phyloP scores from a whole-genome alignment of 768 basidiomycete species.

The Leucocoprinus leucothites region DNA sequence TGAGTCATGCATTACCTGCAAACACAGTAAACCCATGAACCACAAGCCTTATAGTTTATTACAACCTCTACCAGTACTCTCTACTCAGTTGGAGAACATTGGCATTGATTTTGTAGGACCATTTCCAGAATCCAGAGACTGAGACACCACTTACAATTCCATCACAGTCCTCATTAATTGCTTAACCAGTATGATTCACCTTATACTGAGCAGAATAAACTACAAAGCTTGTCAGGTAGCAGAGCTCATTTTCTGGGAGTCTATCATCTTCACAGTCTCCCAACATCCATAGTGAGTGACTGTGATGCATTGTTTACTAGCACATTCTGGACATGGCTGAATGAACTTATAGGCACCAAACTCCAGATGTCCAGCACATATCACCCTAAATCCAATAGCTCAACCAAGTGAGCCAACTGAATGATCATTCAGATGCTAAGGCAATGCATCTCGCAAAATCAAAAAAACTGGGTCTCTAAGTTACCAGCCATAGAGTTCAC shows the following conservation, averaged over 20 bases:
- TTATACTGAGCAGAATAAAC: conserved; percentile 13
- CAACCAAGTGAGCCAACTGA: conserved; percentile 28
- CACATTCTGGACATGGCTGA: conserved; percentile 26
- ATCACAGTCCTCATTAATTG: conserved; percentile 19
- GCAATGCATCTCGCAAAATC: conserved; percentile 2
- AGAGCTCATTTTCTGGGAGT: conserved; percentile 13
- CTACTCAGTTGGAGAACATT: conserved; percentile 13
- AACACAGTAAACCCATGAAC: conserved; percentile 17
- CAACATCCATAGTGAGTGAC: conserved; percentile 24
- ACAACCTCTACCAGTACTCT: conserved; percentile 15
- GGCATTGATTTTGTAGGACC: conserved; percentile 19
- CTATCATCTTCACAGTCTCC: conserved; percentile 17
- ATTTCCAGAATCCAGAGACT: conserved; percentile 16
- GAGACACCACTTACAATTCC: conserved; percentile 8
- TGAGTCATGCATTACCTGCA: conserved; percentile 22
- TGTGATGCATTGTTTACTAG: conserved; percentile 29
- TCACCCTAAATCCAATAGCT: conserved; percentile 36
- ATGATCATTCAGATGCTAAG: conserved; percentile 19
- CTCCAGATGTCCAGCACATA: conserved; percentile 17
- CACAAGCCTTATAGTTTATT: conserved; percentile 23
- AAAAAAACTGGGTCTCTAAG: conserved; percentile 15
- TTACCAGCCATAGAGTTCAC: conserved; percentile 12
- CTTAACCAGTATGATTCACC: conserved; percentile 17
- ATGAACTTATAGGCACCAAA: conserved; percentile 12
- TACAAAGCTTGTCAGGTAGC: conserved; percentile 13